Percentiles rank a stretch among this genome's conserved stretches.
phyloP scores from a whole-genome alignment of 1,139 yeast genomes.

The Nakaseomyces uthaithaninus region DNA sequence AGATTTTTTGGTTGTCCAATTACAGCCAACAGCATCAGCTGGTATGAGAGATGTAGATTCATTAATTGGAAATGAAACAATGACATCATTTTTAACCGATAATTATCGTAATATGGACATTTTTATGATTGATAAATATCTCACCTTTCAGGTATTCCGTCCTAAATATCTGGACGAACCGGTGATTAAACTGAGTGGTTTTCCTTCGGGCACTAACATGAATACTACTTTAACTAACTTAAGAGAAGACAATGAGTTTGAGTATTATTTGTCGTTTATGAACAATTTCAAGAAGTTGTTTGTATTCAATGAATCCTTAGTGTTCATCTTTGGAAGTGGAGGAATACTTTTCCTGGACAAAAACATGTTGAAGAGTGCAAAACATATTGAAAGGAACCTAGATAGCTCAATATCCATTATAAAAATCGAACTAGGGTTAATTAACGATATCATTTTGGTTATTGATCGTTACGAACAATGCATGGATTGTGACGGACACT shows the following conservation, averaged over 20 bases:
- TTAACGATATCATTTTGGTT: conserved; percentile 21
- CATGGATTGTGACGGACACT: conserved; percentile 10
- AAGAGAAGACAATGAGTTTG: conserved; percentile 11
- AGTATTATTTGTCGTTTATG: conserved; percentile 12
- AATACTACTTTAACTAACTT: neutral
- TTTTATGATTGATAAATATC: conserved; percentile 19
- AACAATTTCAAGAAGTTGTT: conserved; percentile 23
- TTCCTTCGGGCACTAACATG: conserved; percentile 9
- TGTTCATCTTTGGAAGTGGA: conserved; percentile 20
- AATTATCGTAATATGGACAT: conserved; percentile 23
- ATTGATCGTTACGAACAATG: conserved; percentile 14
- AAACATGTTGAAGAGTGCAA: conserved; percentile 12
- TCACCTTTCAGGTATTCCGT: conserved; percentile 18
- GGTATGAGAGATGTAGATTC: neutral
- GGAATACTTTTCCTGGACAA: conserved; percentile 23
- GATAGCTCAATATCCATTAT: conserved; percentile 16
- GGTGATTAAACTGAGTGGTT: conserved; percentile 15
- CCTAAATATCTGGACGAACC: conserved; percentile 24
- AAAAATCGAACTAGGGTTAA: conserved; percentile 19
- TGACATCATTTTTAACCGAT: conserved; percentile 24
- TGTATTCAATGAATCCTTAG: conserved; percentile 19
- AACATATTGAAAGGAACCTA: conserved; percentile 11
- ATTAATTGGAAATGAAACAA: conserved; percentile 4
- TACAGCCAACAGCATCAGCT: conserved; percentile 5
- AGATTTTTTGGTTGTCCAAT: conserved; percentile 18